phyloP scores from a whole-genome alignment of 2,329 filamentous ascomycete species.

The Clonostachys sp. region DNA sequence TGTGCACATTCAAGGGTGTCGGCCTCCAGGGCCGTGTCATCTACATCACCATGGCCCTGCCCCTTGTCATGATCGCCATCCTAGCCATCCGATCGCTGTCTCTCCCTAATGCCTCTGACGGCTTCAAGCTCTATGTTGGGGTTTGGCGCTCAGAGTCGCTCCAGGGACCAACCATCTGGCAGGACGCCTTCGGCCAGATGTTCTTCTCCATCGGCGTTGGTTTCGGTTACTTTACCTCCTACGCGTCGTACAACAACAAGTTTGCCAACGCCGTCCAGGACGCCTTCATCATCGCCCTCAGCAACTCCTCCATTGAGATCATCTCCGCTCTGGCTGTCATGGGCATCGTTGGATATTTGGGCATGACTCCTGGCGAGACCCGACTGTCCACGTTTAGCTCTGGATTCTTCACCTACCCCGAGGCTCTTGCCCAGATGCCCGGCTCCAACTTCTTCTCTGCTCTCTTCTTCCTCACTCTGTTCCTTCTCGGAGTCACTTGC shows the following conservation, averaged over 20 bases:
- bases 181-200: conserved; percentile 43
- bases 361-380: conserved; percentile 17
- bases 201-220: conserved; percentile 38
- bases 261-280: conserved; percentile 50
- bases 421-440: conserved; percentile 48
- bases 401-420: conserved; percentile 48
- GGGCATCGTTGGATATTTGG: conserved; percentile 42
- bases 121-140: conserved; percentile 33
- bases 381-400: conserved; percentile 45
- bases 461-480: conserved; percentile 47
- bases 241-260: conserved; percentile 49
- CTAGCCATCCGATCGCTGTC: conserved; percentile 44
- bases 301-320: conserved; percentile 48
- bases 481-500: conserved; percentile 47
- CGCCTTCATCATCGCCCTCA: conserved; percentile 44
- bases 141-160: conserved; percentile 37
- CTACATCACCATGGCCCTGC: conserved; percentile 52
- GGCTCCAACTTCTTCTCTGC: conserved; percentile 50
- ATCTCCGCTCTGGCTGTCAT: conserved; percentile 35
- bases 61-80: conserved; percentile 46
- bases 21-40: conserved; percentile 48
- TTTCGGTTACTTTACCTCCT: conserved; percentile 50
- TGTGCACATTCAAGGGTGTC: conserved; percentile 52
- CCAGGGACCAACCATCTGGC: conserved; percentile 30
- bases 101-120: conserved; percentile 43